Evolutionary conservation across 2,329 filamentous ascomycete genomes (phyloP).

Genomic region (Fusarium subglutinans): DNA sequence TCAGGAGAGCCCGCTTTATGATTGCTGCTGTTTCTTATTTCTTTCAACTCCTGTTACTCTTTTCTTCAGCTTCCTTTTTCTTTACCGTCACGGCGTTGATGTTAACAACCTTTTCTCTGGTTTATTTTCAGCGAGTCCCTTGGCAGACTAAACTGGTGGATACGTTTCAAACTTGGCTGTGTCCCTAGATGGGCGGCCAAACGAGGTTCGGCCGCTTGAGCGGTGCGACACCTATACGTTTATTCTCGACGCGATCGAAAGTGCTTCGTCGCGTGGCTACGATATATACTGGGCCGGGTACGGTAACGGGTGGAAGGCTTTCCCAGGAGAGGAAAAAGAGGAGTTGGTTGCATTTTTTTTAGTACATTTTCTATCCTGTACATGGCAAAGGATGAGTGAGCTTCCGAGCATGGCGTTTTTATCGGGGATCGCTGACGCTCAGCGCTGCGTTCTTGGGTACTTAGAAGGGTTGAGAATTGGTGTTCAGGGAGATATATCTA

Average conservation of each 20-base stretch:
- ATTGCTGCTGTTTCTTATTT: constrained; percentile 18
- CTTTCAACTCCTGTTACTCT: background rate
- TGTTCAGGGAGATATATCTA: constrained; percentile 12
- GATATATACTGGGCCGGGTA: constrained; percentile 39
- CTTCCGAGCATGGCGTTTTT: constrained; percentile 35
- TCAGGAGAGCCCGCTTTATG: constrained; percentile 27
- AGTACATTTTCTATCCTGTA: constrained; percentile 20
- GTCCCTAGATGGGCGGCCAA: constrained; percentile 29
- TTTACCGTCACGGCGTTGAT: constrained; percentile 35
- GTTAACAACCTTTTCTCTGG: constrained; percentile 24
- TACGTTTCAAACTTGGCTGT: constrained; percentile 30
- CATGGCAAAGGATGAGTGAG: constrained; percentile 29
- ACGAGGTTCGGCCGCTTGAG: constrained; percentile 17
- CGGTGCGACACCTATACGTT: constrained; percentile 40
- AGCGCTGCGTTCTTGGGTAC: background rate
- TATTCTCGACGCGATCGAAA: constrained; percentile 43
- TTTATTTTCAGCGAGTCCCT: constrained; percentile 36
- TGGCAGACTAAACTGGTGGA: constrained; percentile 37
- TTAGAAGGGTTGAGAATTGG: constrained; percentile 9
- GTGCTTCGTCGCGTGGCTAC: constrained; percentile 42
- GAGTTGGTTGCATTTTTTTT: constrained; percentile 34
- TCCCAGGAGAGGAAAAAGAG: constrained; percentile 35
- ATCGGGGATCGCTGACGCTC: constrained; percentile 3
- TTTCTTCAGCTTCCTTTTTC: constrained; percentile 22
- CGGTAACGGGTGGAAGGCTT: constrained; percentile 16